Base-by-base conservation (phyloP, 768 basidiomycete genomes). In the Termitomyces titanicus region DNA sequence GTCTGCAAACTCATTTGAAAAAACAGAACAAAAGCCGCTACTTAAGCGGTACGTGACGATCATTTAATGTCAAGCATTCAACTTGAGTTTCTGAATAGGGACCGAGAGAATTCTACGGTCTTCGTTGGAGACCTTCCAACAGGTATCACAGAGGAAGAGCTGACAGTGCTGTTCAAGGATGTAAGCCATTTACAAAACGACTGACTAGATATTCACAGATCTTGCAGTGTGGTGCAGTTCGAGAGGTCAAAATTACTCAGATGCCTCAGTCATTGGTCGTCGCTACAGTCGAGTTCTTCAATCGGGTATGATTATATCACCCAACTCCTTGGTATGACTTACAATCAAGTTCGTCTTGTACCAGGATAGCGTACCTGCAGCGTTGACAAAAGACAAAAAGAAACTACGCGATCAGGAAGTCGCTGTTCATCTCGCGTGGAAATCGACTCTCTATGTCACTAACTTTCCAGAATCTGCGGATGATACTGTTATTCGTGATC, bases 351-450 rank as follows among this genome's bases (percentile, higher is more conserved):
- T 43, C 53, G 45, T 55, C 44, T 40, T 39, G 47, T 31, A 46
- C 22, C 60, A 93, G 87, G 92, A 92, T 15, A 82, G 81, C 55
- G 80, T 98, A 2, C 92, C 93, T 9, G 83, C 84, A 0, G 97
- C 92, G 2, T 76, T 96, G 37, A 96, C 94, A 0, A 95, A 93
- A 67, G 96, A 99, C 72, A 97, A 96, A 72, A 97, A 96, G 68
- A 83, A 86, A 47, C 63, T 98, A 34, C 78, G 79, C 44, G 86
- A 79, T 0, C 74, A 83, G 45, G 94, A 97, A 67, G 76, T 98
- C 18, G 76, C 82, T 8, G 94, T 98, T 3, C 87, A 94, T 65
- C 77, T 96, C 40, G 94, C 91, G 2, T 97, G 94, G 94, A 82
- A 88, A 61, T 94, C 93, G 3, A 98, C 95, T 5, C 70, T 99